These are phyloP conservation scores for Boechera stricta DNA, from an alignment of 345 rosid genomes.

Conservation along the genomic window DNA sequence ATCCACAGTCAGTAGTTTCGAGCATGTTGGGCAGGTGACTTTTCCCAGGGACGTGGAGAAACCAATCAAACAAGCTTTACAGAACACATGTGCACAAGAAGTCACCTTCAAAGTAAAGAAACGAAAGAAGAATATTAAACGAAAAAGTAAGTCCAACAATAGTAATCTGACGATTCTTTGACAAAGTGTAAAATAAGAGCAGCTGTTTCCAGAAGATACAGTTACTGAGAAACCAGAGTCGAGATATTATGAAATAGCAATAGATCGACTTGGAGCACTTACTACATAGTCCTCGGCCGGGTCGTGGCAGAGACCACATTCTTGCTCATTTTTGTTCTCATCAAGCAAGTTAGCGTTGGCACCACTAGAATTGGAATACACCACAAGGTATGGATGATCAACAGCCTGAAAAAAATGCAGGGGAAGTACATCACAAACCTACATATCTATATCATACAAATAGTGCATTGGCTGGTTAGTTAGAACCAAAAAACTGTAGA, in stretches of 20 bases:
- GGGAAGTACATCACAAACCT: slow-evolving; percentile 36
- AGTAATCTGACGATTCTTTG: slow-evolving; percentile 11
- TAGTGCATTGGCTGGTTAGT: slow-evolving; percentile 13
- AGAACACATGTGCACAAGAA: slow-evolving; percentile 79
- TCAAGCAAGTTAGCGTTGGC: slow-evolving; percentile 46
- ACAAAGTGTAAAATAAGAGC: slow-evolving; percentile 1
- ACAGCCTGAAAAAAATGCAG: slow-evolving; percentile 73
- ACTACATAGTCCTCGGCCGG: slow-evolving; percentile 83
- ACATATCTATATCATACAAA: background rate
- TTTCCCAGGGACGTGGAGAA: slow-evolving; percentile 65
- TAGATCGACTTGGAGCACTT: slow-evolving; percentile 38
- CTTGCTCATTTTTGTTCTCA: slow-evolving; percentile 54
- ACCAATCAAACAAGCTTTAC: slow-evolving; percentile 87
- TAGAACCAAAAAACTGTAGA: slow-evolving; percentile 26
- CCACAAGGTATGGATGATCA: slow-evolving; percentile 98
- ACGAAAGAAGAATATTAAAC: slow-evolving; percentile 11
- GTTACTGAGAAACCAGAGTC: slow-evolving; percentile 13
- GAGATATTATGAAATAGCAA: slow-evolving; percentile 1
- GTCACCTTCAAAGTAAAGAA: slow-evolving; percentile 63
- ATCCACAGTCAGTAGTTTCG: slow-evolving; percentile 75
- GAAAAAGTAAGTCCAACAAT: slow-evolving; percentile 18
- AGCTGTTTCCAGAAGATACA: slow-evolving; percentile 16
- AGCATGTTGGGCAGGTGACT: slow-evolving; percentile 86
- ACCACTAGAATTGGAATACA: slow-evolving; percentile 63
- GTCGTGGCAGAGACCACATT: slow-evolving; percentile 83